phyloP scores from a whole-genome alignment of 441 rosid genomes.

The Biscutella laevigata region DNA sequence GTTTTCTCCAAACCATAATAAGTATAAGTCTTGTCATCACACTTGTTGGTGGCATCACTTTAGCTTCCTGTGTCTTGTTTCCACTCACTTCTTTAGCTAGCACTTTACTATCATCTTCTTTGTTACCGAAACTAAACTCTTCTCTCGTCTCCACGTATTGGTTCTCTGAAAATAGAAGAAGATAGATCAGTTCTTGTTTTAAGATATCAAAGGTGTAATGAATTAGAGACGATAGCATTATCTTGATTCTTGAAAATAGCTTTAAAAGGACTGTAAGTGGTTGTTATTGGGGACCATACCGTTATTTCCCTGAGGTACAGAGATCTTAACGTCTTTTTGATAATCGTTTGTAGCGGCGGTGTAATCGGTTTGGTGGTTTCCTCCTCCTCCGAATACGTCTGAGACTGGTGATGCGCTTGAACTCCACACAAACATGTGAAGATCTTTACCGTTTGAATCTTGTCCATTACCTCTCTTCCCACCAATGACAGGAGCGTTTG shows the following conservation, averaged over 20 bases:
- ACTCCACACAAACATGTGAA: slow-evolving; percentile 98
- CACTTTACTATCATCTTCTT: slow-evolving; percentile 39
- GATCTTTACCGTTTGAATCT: slow-evolving; percentile 62
- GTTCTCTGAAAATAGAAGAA: slow-evolving; percentile 22
- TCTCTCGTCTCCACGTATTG: slow-evolving; percentile 76
- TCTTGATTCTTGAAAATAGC: no score
- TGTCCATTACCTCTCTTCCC: slow-evolving; percentile 46
- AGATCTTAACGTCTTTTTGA: slow-evolving; percentile 62
- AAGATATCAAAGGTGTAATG: no score
- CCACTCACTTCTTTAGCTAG: slow-evolving; percentile 37
- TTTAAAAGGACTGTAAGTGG: no score
- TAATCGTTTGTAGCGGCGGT: slow-evolving; percentile 29
- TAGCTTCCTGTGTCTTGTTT: slow-evolving; percentile 18
- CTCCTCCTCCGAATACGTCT: slow-evolving; percentile 62
- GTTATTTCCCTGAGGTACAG: slow-evolving; percentile 67
- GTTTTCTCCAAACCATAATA: slow-evolving; percentile 98
- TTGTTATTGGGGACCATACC: slow-evolving; percentile 23
- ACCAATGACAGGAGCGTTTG: slow-evolving; percentile 21
- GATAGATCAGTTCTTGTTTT: no score
- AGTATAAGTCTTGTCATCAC: slow-evolving; percentile 97
- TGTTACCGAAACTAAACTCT: slow-evolving; percentile 78
- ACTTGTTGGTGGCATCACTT: slow-evolving; percentile 88
- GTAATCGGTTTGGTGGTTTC: slow-evolving; percentile 35
- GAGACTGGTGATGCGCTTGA: slow-evolving; percentile 93
- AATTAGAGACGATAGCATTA: no score